phyloP scores from a whole-genome alignment of 1,284 basidiomycete species.

The Jaminaea rosea region DNA sequence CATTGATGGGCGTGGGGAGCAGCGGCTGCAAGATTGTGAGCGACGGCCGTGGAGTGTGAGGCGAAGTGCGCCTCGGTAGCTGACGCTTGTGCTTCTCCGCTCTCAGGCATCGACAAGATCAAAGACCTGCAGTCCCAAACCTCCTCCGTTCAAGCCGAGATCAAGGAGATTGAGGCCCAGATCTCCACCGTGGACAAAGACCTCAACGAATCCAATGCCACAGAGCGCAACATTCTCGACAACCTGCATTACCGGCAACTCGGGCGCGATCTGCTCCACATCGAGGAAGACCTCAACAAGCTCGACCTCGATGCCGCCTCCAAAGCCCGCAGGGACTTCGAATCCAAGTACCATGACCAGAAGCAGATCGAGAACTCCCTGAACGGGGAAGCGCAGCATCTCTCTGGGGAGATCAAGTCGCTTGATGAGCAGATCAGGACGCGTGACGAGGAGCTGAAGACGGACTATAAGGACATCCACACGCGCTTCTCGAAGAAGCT shows the following conservation, averaged over 20 bases:
- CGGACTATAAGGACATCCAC: constrained; percentile 78
- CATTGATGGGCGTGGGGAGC: constrained; percentile 20
- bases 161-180: constrained; percentile 23
- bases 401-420: constrained; percentile 36
- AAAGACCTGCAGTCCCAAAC: constrained; percentile 35
- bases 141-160: constrained; percentile 13
- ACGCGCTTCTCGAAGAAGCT: constrained; percentile 80
- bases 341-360: constrained; percentile 64
- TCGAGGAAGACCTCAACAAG: constrained; percentile 63
- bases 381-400: constrained; percentile 56
- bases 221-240: constrained; percentile 63
- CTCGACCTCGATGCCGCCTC: constrained; percentile 32
- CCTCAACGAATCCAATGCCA: constrained; percentile 46
- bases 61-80: too few relatives aligned
- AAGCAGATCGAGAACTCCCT: constrained; percentile 64
- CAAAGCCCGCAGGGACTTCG: constrained; percentile 60
- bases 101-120: constrained; percentile 20
- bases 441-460: constrained; percentile 62
- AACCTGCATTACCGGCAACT: constrained; percentile 73
- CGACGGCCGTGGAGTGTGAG: too few relatives aligned
- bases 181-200: constrained; percentile 39
- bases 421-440: constrained; percentile 45
- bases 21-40: constrained; percentile 25
- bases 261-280: constrained; percentile 58
- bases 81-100: too few relatives aligned